phyloP scores from a whole-genome alignment of 2,329 filamentous ascomycete genomes.

The Epichloe hybrida region DNA sequence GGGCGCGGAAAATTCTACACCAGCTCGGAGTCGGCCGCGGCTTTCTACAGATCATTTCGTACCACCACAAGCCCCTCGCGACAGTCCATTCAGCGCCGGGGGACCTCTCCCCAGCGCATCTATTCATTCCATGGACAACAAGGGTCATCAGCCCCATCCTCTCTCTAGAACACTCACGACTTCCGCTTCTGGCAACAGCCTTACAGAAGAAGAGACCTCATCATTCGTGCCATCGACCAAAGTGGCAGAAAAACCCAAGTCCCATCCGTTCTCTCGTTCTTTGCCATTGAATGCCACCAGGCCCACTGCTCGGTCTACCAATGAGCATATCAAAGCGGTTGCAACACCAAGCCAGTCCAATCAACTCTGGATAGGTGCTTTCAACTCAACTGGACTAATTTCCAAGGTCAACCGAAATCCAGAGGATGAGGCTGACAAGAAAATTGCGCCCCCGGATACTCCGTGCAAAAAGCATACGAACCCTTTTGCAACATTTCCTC shows the following conservation, averaged over 20 bases:
- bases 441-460: slow-evolving; percentile 78
- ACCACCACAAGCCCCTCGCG: slow-evolving; percentile 44
- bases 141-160: slow-evolving; percentile 54
- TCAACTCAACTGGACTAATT: slow-evolving; percentile 87
- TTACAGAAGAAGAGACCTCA: slow-evolving; percentile 58
- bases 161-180: slow-evolving; percentile 77
- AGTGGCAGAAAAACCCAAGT: slow-evolving; percentile 14
- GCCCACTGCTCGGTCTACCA: slow-evolving; percentile 17
- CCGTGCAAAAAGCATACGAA: slow-evolving; percentile 80
- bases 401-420: slow-evolving; percentile 85
- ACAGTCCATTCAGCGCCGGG: slow-evolving; percentile 50
- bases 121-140: slow-evolving; percentile 33
- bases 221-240: slow-evolving; percentile 17
- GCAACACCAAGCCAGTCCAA: slow-evolving; percentile 32
- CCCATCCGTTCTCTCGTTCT: slow-evolving; percentile 25
- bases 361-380: slow-evolving; percentile 67
- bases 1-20: slow-evolving; percentile 39
- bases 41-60: slow-evolving; percentile 70
- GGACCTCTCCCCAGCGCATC: slow-evolving; percentile 39
- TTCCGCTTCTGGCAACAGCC: slow-evolving; percentile 69
- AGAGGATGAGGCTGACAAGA: slow-evolving; percentile 49
- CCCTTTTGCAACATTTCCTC: slow-evolving; percentile 53
- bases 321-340: slow-evolving; percentile 18
- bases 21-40: slow-evolving; percentile 52
- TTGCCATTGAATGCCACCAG: slow-evolving; percentile 25